phyloP scores from a whole-genome alignment of 2,329 filamentous ascomycete species.

The Alternaria postmessia region DNA sequence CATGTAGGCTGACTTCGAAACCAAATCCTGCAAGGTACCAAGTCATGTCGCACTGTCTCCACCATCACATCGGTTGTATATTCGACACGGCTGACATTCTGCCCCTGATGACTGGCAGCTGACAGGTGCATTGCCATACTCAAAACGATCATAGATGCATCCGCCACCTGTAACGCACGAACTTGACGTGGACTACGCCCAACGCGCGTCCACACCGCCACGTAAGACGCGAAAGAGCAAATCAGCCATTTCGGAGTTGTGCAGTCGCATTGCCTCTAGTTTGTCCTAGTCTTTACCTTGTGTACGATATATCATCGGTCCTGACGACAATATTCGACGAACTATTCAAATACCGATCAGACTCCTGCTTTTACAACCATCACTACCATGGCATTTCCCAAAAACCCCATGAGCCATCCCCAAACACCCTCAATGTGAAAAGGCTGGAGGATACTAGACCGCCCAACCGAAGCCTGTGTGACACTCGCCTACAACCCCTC shows the following conservation, averaged over 20 bases:
- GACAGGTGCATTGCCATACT: constrained; percentile 11
- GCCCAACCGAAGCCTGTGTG: constrained; percentile 13
- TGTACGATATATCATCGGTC: not conserved
- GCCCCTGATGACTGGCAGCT: not conserved
- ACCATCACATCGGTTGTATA: not conserved
- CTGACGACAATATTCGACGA: not conserved
- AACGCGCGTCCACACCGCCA: constrained; percentile 27
- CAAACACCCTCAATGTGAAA: not conserved
- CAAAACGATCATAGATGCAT: constrained; percentile 16
- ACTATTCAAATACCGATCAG: not conserved
- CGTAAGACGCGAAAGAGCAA: constrained; percentile 4
- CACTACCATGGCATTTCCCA: not conserved
- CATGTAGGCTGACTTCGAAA: not conserved
- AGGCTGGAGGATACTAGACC: not conserved
- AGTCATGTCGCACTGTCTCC: not conserved
- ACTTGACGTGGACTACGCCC: constrained; percentile 21
- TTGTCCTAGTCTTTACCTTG: not conserved
- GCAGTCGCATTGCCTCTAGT: constrained; percentile 3
- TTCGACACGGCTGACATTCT: constrained; percentile 18
- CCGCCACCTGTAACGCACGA: constrained; percentile 1
- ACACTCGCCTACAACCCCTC: constrained; percentile 16
- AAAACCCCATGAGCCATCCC: not conserved
- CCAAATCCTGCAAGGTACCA: not conserved
- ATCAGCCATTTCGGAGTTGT: constrained; percentile 11
- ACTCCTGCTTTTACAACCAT: too few relatives aligned